These are phyloP conservation scores for Cicer pinnatifidum DNA, from an alignment of 306 rosid genomes.

Conservation along the genomic window DNA sequence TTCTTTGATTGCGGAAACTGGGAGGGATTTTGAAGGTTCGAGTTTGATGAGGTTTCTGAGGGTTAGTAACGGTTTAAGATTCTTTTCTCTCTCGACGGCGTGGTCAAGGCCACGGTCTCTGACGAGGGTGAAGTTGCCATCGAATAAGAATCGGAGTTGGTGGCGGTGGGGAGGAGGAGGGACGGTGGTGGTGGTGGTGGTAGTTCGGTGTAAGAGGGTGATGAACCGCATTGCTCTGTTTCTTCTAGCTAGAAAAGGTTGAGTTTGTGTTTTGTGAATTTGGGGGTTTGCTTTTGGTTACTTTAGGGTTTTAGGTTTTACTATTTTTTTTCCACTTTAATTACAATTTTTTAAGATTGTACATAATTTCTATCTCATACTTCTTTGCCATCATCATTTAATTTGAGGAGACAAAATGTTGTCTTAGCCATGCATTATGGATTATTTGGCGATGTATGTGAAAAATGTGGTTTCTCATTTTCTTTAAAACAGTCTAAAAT, in stretches of 20 bases:
- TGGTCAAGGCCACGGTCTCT: constrained; percentile 94
- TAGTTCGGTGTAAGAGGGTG: constrained; percentile 42
- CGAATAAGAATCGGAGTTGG: constrained; percentile 53
- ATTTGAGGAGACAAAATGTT: too few species aligned
- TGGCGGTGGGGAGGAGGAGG: constrained; percentile 18
- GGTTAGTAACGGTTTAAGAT: constrained; percentile 58
- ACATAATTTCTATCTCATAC: too few species aligned
- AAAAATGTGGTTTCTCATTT: too few species aligned
- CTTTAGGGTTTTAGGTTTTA: constrained; percentile 2
- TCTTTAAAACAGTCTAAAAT: too few species aligned
- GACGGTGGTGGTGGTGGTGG: background rate
- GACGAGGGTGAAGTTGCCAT: constrained; percentile 53
- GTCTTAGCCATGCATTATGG: too few species aligned
- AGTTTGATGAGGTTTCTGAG: constrained; percentile 62
- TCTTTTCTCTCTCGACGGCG: constrained; percentile 79
- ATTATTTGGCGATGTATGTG: too few species aligned
- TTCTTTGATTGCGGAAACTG: constrained; percentile 59
- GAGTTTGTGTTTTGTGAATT: background rate
- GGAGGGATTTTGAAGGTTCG: constrained; percentile 81
- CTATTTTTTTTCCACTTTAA: too few species aligned
- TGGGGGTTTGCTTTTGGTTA: background rate
- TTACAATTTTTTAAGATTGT: too few species aligned
- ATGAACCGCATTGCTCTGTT: constrained; percentile 21
- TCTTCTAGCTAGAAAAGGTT: background rate
- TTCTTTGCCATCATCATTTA: too few species aligned